Base-by-base conservation (phyloP, 2,329 filamentous ascomycete genomes). In the Xylogone sp. region DNA sequence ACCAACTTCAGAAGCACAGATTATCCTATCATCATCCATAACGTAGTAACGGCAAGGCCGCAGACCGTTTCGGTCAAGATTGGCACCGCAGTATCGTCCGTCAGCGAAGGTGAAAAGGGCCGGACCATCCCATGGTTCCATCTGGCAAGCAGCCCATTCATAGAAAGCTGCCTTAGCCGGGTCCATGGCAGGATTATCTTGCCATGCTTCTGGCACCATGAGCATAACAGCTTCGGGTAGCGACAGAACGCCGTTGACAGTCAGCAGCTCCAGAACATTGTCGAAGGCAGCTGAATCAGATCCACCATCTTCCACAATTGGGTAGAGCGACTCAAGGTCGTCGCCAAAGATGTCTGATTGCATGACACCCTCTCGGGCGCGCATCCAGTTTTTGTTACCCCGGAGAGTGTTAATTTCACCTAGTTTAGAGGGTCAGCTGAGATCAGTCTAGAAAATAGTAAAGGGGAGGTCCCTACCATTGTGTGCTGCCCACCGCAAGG, bases 351-450 rank as follows among this genome's bases (percentile, higher is more conserved):
- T 78, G 59, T 92, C 86, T 1, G 93, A 97, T 68, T 90, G 88
- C 81, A 97, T 88, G 58, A 96, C 86, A 71, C 93, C 93, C 75
- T 97, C 93, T 66, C 93, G 86, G 56, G 93, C 93, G 62, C 92
- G 87, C 93, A 97, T 97, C 93, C 93, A 97, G 75, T 97, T 97
- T 81, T 97, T 97, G 78, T 97, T 97, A 55, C 93, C 93, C 68
- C 93, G 88, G 56, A 97, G 77, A 1, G 93, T 97, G 73, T 97
- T 97, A 69, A 97, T 97, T 75, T 97, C 93, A 78, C 77, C 77
- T 80, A 56, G 24, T 46, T 46, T 46, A 53, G 53, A 18, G 4
- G 45, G 58, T 67, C 62, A 66, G 63, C 59, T 51, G 49, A 48
- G 19, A 52, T 45, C 51, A 63, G n/a, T 59, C 65, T 57, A 50